Evolutionary conservation across 2,329 filamentous ascomycete species (phyloP).

Genomic region (Fusarium tuaranense): DNA sequence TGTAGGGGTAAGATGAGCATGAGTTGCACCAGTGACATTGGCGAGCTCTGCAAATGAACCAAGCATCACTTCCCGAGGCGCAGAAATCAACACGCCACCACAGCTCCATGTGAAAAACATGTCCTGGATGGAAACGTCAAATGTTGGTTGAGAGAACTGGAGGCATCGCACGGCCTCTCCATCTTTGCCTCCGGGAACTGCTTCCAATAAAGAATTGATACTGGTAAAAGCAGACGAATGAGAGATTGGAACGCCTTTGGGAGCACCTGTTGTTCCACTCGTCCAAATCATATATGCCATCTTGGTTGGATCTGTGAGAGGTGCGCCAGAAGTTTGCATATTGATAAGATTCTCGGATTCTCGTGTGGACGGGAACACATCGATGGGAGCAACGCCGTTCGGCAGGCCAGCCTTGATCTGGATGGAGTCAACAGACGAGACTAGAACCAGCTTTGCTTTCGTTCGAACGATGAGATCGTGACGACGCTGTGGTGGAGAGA

Average conservation of each 20-base stretch:
- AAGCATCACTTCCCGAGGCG: constrained; percentile 66
- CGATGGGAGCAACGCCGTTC: neutral
- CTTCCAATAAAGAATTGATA: constrained; percentile 4
- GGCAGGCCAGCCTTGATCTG: neutral
- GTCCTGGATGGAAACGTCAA: constrained; percentile 67
- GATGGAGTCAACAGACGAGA: constrained; percentile 1
- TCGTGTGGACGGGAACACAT: constrained; percentile 2
- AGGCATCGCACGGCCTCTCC: constrained; percentile 41
- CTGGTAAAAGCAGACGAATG: constrained; percentile 47
- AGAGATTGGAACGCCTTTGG: constrained; percentile 53
- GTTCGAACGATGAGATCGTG: constrained; percentile 53
- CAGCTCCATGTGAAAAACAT: constrained; percentile 72
- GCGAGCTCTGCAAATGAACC: constrained; percentile 66
- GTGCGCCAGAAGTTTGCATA: neutral
- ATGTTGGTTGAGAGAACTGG: constrained; percentile 53
- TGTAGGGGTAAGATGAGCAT: constrained; percentile 72
- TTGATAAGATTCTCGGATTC: neutral
- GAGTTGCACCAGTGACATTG: constrained; percentile 62
- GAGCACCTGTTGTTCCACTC: constrained; percentile 42
- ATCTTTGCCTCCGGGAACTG: constrained; percentile 2
- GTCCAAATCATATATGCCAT: constrained; percentile 54
- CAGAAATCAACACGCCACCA: constrained; percentile 71
- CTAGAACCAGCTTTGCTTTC: constrained; percentile 31
- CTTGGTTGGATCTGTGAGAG: neutral
- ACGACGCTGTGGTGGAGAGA: constrained; percentile 52